Conservation (phyloP, 306 rosid genomes). For the Corylus avellana region DNA sequence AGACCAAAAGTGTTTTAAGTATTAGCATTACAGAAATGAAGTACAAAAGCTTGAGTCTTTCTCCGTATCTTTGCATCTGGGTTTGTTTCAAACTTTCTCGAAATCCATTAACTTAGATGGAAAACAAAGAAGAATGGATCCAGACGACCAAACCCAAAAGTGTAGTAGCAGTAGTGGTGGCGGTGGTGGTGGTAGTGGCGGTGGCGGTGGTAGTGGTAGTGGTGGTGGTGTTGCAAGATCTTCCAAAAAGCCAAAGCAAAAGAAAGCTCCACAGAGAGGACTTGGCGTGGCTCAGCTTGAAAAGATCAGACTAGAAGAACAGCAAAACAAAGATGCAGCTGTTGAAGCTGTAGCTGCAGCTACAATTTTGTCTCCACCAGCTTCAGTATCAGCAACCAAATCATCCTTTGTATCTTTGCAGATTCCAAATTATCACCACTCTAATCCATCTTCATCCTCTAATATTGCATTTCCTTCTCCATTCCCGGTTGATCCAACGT, state of each 20-base stretch:
- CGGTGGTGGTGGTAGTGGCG: constrained; percentile 26
- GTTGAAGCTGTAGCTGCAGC: constrained; percentile 11
- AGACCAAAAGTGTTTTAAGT: background rate
- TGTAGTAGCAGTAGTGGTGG: constrained; percentile 26
- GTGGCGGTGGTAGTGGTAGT: constrained; percentile 9
- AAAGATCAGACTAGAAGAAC: constrained; percentile 71
- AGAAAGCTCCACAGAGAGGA: constrained; percentile 86
- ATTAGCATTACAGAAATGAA: constrained; percentile 7
- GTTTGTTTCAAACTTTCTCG: background rate
- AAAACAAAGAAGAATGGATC: constrained; percentile 48
- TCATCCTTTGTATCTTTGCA: constrained; percentile 40
- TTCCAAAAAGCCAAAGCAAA: constrained; percentile 57
- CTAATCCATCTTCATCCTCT: constrained; percentile 40
- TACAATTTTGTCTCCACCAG: constrained; percentile 31
- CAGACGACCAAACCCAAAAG: constrained; percentile 51
- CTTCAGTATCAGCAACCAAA: constrained; percentile 38
- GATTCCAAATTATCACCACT: constrained; percentile 36
- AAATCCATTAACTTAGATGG: constrained; percentile 33
- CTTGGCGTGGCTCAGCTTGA: constrained; percentile 94
- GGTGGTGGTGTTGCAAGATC: constrained; percentile 34
- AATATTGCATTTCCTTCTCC: constrained; percentile 31
- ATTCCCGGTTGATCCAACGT: constrained; percentile 32
- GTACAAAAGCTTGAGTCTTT: background rate
- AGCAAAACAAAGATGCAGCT: constrained; percentile 44
- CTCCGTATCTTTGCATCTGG: constrained; percentile 4